Evolutionary conservation across 805 yeast genomes (phyloP).

Genomic region (Myxozyma kluyveri): DNA sequence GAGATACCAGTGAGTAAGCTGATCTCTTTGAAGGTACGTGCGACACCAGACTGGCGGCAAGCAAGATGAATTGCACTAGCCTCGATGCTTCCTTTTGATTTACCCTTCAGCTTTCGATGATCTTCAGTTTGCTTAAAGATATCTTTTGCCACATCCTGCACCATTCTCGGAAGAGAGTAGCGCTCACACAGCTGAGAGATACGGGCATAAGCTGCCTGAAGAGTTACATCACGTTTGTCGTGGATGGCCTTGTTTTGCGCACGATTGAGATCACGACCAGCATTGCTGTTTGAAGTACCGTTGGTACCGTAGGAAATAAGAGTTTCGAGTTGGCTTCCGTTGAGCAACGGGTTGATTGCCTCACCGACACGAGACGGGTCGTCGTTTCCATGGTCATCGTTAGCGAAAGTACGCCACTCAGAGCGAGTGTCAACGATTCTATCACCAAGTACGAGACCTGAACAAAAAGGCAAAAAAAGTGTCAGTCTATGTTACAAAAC

Average conservation of each 20-base stretch:
- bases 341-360: conserved; percentile 88
- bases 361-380: conserved; percentile 99
- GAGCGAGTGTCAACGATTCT: conserved; percentile 91
- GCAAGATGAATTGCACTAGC: conserved; percentile 95
- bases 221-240: conserved; percentile 82
- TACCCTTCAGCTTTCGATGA: conserved; percentile 80
- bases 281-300: conserved; percentile 52
- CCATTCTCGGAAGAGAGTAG: conserved; percentile 88
- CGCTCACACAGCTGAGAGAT: conserved; percentile 97
- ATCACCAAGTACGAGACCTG: conserved; percentile 73
- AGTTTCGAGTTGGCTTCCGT: conserved; percentile 87
- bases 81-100: conserved; percentile 89
- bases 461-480: not conserved
- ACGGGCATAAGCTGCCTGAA: conserved; percentile 83
- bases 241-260: conserved; percentile 84
- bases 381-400: conserved; percentile 96
- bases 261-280: conserved; percentile 85
- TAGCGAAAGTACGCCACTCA: conserved; percentile 98
- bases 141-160: conserved; percentile 96
- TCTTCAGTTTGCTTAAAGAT: conserved; percentile 89
- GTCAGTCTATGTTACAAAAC: no score
- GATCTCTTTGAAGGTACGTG: conserved; percentile 92
- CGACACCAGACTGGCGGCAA: conserved; percentile 88
- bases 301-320: conserved; percentile 86
- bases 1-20: conserved; percentile 94